phyloP scores from a whole-genome alignment of 2,329 filamentous ascomycete genomes.

The Sporothrix euskadiensis region DNA sequence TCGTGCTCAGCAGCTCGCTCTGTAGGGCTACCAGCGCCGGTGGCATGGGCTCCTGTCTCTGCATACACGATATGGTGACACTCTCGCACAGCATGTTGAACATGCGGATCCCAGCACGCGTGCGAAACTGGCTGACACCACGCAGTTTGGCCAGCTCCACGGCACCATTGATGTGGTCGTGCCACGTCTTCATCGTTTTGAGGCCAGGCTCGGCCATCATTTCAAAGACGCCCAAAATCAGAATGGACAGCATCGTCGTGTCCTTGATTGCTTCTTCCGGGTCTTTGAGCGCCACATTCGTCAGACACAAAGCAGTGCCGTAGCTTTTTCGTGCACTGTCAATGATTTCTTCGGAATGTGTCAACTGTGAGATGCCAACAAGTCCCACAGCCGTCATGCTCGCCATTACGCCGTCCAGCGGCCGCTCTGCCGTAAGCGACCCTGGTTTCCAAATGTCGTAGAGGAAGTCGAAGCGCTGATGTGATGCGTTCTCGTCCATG shows the following conservation, averaged over 20 bases:
- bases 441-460: constrained; percentile 54
- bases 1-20: constrained; percentile 43
- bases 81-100: constrained; percentile 56
- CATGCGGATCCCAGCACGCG: constrained; percentile 50
- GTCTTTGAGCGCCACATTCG: constrained; percentile 51
- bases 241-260: constrained; percentile 54
- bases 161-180: constrained; percentile 56
- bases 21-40: constrained; percentile 50
- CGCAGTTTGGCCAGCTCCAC: constrained; percentile 53
- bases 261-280: constrained; percentile 49
- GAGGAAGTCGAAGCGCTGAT: constrained; percentile 56
- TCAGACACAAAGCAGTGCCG: constrained; percentile 52
- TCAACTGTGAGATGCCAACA: constrained; percentile 52
- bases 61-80: constrained; percentile 54
- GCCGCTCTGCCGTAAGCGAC: constrained; percentile 38
- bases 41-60: constrained; percentile 52
- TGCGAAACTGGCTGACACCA: constrained; percentile 50
- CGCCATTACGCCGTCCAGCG: constrained; percentile 50
- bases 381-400: constrained; percentile 58
- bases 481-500: constrained; percentile 47
- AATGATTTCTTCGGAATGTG: constrained; percentile 46
- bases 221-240: constrained; percentile 58
- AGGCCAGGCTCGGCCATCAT: constrained; percentile 51
- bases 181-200: constrained; percentile 53
- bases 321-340: constrained; percentile 54